These are phyloP conservation scores for Golubevia pallescens DNA, from an alignment of 1,284 basidiomycete genomes.

Conservation along the genomic window DNA sequence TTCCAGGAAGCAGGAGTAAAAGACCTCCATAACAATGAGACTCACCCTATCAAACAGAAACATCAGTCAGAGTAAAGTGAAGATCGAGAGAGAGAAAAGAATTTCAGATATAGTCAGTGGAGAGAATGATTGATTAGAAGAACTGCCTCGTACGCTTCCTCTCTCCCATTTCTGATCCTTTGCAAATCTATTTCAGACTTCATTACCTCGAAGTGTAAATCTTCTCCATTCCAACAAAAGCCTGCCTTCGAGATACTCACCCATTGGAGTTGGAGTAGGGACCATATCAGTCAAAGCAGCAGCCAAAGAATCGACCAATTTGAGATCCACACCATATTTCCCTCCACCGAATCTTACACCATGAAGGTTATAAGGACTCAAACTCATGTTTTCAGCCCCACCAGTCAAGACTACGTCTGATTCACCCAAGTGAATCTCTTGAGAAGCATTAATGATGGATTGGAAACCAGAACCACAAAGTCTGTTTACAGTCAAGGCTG, in stretches of 20 bases:
- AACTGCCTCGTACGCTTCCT: too few species aligned
- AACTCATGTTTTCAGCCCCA: slow-evolving; percentile 98
- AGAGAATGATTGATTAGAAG: too few species aligned
- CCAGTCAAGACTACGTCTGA: slow-evolving; percentile 86
- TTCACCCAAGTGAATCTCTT: slow-evolving; percentile 86
- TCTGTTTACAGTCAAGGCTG: slow-evolving; percentile 73
- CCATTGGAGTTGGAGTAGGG: slow-evolving; percentile 68
- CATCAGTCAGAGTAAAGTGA: too few species aligned
- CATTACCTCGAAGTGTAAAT: too few species aligned
- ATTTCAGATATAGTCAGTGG: too few species aligned
- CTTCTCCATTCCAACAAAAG: too few species aligned
- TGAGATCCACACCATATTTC: slow-evolving; percentile 68
- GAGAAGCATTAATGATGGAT: slow-evolving; percentile 87
- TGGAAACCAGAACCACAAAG: slow-evolving; percentile 97
- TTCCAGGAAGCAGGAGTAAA: too few species aligned
- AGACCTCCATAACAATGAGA: too few species aligned
- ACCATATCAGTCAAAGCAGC: slow-evolving; percentile 69
- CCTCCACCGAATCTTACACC: slow-evolving; percentile 64
- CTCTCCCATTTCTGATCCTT: too few species aligned
- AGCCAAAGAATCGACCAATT: slow-evolving; percentile 70
- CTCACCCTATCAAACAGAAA: not conserved
- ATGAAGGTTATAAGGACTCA: slow-evolving; percentile 72
- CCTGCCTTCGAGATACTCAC: too few species aligned
- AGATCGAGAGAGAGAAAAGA: too few species aligned
- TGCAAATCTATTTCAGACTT: too few species aligned